Conservation (phyloP, 1,284 basidiomycete genomes). For the Malassezia obtusa region DNA sequence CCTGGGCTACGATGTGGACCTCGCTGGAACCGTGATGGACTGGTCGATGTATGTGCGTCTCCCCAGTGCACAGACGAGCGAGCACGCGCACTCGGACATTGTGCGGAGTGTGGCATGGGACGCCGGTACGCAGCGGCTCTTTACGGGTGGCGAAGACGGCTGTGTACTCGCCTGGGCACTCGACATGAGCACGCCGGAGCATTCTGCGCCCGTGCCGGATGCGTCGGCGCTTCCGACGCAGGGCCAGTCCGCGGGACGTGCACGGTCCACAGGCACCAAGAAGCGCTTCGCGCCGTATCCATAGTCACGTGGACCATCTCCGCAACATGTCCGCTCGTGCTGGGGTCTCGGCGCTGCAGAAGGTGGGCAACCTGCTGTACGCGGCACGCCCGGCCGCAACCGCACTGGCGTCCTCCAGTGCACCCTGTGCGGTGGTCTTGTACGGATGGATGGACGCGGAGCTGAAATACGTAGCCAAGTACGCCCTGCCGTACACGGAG, state of each 20-base stretch:
- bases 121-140: neutral
- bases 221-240: neutral
- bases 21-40: neutral
- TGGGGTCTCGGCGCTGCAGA: neutral
- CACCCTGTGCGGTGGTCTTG: constrained; percentile 22
- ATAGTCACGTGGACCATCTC: neutral
- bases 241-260: neutral
- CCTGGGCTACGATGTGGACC: neutral
- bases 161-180: constrained; percentile 9
- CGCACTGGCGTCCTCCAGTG: neutral
- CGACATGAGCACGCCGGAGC: neutral
- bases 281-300: neutral
- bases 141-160: constrained; percentile 13
- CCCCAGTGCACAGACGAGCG: neutral
- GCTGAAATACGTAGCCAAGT: constrained; percentile 34
- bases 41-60: constrained; percentile 14
- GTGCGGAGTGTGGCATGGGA: constrained; percentile 15
- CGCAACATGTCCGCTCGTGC: neutral
- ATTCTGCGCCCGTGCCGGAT: neutral
- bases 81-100: constrained; percentile 12
- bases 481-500: constrained; percentile 30
- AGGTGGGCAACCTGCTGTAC: neutral
- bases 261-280: neutral
- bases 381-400: neutral
- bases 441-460: constrained; percentile 45